Percentiles rank a stretch among this genome's conserved stretches.
These are phyloP conservation scores for Dendrostoma leiphaemia DNA, from an alignment of 2,329 filamentous ascomycete species.

Conservation along the genomic window DNA sequence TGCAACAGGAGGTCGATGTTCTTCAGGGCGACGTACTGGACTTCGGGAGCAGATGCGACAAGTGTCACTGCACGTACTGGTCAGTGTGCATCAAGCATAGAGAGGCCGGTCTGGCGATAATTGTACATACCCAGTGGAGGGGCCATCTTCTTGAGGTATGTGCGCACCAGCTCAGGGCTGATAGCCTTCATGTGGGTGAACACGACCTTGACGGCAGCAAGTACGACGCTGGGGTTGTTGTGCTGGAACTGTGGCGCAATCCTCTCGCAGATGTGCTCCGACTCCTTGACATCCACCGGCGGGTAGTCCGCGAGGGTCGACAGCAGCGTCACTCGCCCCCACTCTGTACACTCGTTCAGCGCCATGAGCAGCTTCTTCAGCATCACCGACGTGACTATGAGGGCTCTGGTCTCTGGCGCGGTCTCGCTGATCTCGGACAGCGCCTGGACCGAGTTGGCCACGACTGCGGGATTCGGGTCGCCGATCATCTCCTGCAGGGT, in stretches of 20 bases:
- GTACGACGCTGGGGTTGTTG: constrained; percentile 92
- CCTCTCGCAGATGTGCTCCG: constrained; percentile 96
- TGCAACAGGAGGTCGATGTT: constrained; percentile 97
- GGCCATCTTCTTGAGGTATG: constrained; percentile 98
- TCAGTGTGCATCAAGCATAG: constrained; percentile 13
- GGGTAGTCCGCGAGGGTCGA: constrained; percentile 87
- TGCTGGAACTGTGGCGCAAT: constrained; percentile 97
- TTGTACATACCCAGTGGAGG: constrained; percentile 75
- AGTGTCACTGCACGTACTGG: constrained; percentile 67
- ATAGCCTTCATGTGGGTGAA: constrained; percentile 93
- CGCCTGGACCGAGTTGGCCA: constrained; percentile 94
- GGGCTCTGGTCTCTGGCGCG: constrained; percentile 83
- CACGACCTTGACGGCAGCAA: constrained; percentile 96
- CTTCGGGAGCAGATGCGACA: constrained; percentile 91
- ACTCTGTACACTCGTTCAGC: constrained; percentile 96
- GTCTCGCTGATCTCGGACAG: constrained; percentile 88
- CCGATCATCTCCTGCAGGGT: constrained; percentile 93
- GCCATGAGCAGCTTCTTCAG: constrained; percentile 97
- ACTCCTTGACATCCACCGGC: constrained; percentile 85
- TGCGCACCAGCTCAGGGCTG: constrained; percentile 72
- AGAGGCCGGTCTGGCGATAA: too few relatives aligned
- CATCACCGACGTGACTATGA: constrained; percentile 77
- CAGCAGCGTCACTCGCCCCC: constrained; percentile 92
- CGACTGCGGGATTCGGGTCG: constrained; percentile 98
- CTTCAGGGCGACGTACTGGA: constrained; percentile 93